Percentiles rank a stretch among this genome's conserved stretches.
Conservation (phyloP, 208 protist species). For the Porcisia deanei region DNA sequence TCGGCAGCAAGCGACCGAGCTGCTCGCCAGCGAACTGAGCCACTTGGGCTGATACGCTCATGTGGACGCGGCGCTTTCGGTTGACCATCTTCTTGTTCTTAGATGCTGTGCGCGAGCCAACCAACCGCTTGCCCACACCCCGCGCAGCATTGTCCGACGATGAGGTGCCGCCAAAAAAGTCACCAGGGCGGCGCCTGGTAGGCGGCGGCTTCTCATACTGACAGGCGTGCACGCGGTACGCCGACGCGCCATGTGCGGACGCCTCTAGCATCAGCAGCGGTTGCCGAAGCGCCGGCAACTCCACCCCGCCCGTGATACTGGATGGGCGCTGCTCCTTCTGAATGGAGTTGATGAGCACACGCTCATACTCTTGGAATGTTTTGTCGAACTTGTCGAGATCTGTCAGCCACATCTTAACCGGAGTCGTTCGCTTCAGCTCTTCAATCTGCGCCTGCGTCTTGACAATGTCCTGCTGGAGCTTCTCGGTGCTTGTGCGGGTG, state of each 20-base stretch:
- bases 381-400: constrained; percentile 93
- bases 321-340: constrained; percentile 71
- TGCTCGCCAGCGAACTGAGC: constrained; percentile 51
- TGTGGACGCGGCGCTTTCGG: constrained; percentile 31
- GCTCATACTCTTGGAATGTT: constrained; percentile 78
- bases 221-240: constrained; percentile 63
- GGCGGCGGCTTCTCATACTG: constrained; percentile 62
- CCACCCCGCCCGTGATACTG: constrained; percentile 49
- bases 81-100: constrained; percentile 29
- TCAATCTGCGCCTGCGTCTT: constrained; percentile 67
- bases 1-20: constrained; percentile 45
- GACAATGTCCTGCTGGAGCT: constrained; percentile 62
- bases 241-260: constrained; percentile 18
- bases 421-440: constrained; percentile 77
- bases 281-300: constrained; percentile 47
- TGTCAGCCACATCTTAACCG: constrained; percentile 84
- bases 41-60: constrained; percentile 34
- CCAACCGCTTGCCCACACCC: constrained; percentile 42
- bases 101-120: constrained; percentile 13
- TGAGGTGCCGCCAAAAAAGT: constrained; percentile 18
- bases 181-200: constrained; percentile 40
- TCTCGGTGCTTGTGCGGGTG: constrained; percentile 82
- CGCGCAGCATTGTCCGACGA: constrained; percentile 21
- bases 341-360: constrained; percentile 65
- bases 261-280: constrained; percentile 68